Conservation (phyloP, 1,284 basidiomycete species). For the Puccinia hordei region DNA sequence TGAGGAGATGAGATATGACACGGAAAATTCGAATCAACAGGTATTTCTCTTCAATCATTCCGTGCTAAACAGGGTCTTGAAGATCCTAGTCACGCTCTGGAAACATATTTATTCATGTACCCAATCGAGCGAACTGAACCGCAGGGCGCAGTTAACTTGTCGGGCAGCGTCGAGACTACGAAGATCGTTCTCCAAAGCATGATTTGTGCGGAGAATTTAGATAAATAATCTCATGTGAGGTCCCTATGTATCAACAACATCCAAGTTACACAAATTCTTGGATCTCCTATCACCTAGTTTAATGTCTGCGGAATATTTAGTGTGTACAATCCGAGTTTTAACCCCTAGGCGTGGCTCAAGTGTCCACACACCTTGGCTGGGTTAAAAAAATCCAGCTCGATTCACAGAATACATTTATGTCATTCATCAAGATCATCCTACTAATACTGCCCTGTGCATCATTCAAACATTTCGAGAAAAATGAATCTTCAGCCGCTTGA, state of each 20-base stretch:
- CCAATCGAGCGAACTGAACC: neutral
- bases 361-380: neutral
- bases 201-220: slow-evolving; percentile 1
- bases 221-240: too few relatives aligned
- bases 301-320: too few relatives aligned
- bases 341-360: neutral
- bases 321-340: neutral
- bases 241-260: neutral
- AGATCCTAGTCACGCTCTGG: neutral
- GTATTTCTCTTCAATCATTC: neutral
- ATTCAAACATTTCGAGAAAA: too few relatives aligned
- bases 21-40: neutral
- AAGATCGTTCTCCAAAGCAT: neutral
- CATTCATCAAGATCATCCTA: too few relatives aligned
- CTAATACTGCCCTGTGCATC: too few relatives aligned
- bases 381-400: too few relatives aligned
- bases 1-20: neutral
- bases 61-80: neutral
- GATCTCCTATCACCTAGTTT: too few relatives aligned
- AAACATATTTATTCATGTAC: neutral
- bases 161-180: neutral
- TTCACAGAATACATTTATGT: too few relatives aligned
- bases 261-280: too few relatives aligned
- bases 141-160: neutral
- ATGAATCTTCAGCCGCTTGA: too few relatives aligned